A percentile compares a stretch with the other conserved stretches of the same genome.
Evolutionary conservation across 1,284 basidiomycete genomes (phyloP).

Genomic region (Trichosporon sp.): DNA sequence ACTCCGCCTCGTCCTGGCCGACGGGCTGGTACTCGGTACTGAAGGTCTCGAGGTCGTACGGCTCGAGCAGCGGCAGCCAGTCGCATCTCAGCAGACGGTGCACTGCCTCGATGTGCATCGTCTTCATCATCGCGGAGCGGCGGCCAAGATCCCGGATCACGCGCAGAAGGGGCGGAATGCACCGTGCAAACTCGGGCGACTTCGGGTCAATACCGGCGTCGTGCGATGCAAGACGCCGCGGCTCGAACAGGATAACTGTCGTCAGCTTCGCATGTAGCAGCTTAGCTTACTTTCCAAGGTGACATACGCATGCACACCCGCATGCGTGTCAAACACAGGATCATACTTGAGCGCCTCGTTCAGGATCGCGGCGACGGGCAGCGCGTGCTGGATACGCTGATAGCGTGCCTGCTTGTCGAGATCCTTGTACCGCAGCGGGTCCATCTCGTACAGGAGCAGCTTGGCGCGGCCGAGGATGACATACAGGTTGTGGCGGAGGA

Average conservation of each 20-base stretch:
- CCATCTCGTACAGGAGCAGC: slow-evolving; percentile 22
- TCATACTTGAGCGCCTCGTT: slow-evolving; percentile 25
- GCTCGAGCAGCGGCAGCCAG: slow-evolving; percentile 14
- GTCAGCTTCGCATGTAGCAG: background rate
- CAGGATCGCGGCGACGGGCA: slow-evolving; percentile 27
- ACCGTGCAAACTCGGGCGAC: slow-evolving; percentile 7
- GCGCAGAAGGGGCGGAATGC: slow-evolving; percentile 21
- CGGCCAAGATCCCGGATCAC: slow-evolving; percentile 20
- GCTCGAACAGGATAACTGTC: slow-evolving; percentile 31
- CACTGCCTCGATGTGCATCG: slow-evolving; percentile 25
- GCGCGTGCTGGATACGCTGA: slow-evolving; percentile 28
- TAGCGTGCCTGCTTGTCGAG: background rate
- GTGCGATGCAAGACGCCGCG: slow-evolving; percentile 23
- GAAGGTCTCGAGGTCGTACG: slow-evolving; percentile 24
- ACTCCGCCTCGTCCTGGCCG: slow-evolving; percentile 28
- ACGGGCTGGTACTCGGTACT: slow-evolving; percentile 25
- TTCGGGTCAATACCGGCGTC: slow-evolving; percentile 26
- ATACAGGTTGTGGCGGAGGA: slow-evolving; percentile 34
- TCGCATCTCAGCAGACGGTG: slow-evolving; percentile 25
- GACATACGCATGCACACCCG: slow-evolving; percentile 29
- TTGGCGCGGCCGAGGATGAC: slow-evolving; percentile 29
- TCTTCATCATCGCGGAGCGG: slow-evolving; percentile 20
- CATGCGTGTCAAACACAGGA: slow-evolving; percentile 25
- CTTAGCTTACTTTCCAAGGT: slow-evolving; percentile 30
- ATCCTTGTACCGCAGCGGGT: slow-evolving; percentile 20